Base-by-base conservation (phyloP, 2,329 filamentous ascomycete genomes). In the Aspergillus brasiliensis region DNA sequence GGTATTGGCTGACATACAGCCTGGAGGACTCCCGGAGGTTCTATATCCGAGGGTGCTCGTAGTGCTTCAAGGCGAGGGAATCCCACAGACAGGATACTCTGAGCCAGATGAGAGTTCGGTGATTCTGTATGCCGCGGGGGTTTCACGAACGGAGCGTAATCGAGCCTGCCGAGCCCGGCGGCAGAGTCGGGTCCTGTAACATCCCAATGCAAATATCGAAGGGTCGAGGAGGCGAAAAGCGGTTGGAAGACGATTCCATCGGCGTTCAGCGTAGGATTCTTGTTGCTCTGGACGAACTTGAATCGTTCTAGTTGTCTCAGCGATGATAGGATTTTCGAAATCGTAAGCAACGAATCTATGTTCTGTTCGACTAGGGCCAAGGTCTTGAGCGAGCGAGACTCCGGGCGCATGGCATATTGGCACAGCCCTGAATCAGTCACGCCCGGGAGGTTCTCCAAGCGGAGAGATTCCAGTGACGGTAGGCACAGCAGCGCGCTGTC, bases 121-220 rank as follows among this genome's bases (percentile, higher is more conserved):
- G 75, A 73, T 23, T 78, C 71, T 52, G 64, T 63, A 19, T 71
- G 69, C 56, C 69, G 73, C 0, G 70, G 68, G 6, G 72, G 66
- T 34, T 73, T 73, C 8, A 71, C 68, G 59, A 77, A 77, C 4
- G 77, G 75, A 34, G 71, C 67, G 17, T 67, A 73, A 56, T 78
- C 75, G n/a, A 77, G 65, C 57, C 72, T 71, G 46, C 70, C 75
- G 37, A 78, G 70, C 10, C 74, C 73, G 31, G 72, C 71, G 37
- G 66, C 68, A 15, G 75, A 69, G 48, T 78, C 71, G 13, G 76
- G 75, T 51, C 76, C 74, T 4, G 75, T 73, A 37, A 81, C 69
- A 65, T 87, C 85, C 84, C 85, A 87, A 66, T 88, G 85, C 3
- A 88, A 71, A 61, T 78, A 80, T 56, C 75, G 75, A 10, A 87